Evolutionary conservation across 805 yeast species (phyloP).

Genomic region (Yarrowia divulgata): DNA sequence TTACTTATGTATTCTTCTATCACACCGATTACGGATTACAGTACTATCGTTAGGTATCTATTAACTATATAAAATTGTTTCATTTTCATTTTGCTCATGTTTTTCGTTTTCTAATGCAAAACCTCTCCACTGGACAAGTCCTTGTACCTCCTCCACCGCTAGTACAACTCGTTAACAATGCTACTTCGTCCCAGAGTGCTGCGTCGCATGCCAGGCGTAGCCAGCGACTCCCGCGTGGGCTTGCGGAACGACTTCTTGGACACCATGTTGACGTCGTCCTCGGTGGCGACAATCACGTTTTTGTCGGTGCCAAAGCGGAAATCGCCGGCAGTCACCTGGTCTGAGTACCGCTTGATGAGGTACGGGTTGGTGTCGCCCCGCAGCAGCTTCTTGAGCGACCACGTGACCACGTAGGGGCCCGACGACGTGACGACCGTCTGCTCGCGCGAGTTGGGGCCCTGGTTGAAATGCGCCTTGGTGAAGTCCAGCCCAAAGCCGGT

Average conservation of each 20-base stretch:
- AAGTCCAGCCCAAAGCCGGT: slow-evolving; percentile 62
- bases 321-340: slow-evolving; percentile 74
- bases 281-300: slow-evolving; percentile 74
- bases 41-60: slow-evolving; percentile 20
- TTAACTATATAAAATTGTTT: slow-evolving; percentile 1
- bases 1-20: too few relatives aligned
- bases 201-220: slow-evolving; percentile 41
- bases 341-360: slow-evolving; percentile 66
- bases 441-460: slow-evolving; percentile 69
- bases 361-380: slow-evolving; percentile 64
- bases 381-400: slow-evolving; percentile 72
- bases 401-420: slow-evolving; percentile 82
- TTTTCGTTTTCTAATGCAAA: background rate
- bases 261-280: slow-evolving; percentile 78
- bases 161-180: slow-evolving; percentile 16
- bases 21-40: too few relatives aligned
- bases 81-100: background rate
- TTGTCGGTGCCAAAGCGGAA: slow-evolving; percentile 77
- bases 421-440: slow-evolving; percentile 76
- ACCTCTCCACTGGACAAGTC: too few relatives aligned
- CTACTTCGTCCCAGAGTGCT: slow-evolving; percentile 5
- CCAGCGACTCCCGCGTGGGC: slow-evolving; percentile 60
- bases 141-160: background rate
- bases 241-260: slow-evolving; percentile 64
- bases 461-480: slow-evolving; percentile 79